phyloP scores from a whole-genome alignment of 305 asterid species.

The Solanum hybrid region DNA sequence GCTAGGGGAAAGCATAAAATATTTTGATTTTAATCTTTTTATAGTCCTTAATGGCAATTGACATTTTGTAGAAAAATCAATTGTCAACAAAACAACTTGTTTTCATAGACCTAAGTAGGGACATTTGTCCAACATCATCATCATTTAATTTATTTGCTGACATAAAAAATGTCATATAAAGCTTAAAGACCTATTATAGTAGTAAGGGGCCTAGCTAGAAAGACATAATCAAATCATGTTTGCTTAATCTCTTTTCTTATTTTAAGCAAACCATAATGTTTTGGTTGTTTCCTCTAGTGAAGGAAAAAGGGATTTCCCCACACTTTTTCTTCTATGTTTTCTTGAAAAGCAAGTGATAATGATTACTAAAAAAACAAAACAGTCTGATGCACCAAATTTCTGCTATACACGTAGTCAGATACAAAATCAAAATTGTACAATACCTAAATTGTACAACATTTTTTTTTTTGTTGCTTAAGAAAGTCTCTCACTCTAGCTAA shows the following conservation, averaged over 20 bases:
- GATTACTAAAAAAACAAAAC: not conserved
- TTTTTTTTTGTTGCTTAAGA: not conserved
- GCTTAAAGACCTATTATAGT: not conserved
- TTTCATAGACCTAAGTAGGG: not conserved
- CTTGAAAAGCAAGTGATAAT: not conserved
- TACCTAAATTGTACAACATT: not conserved
- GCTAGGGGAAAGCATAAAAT: not conserved
- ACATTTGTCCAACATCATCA: conserved; percentile 19
- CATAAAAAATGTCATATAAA: conserved; percentile 18
- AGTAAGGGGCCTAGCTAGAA: conserved; percentile 9
- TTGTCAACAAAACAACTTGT: not conserved
- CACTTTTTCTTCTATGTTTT: not conserved
- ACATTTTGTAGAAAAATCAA: not conserved
- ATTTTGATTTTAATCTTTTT: not conserved
- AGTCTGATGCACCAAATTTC: not conserved
- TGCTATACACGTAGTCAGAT: accelerated
- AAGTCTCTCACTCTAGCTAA: not conserved
- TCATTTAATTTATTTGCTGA: conserved; percentile 26
- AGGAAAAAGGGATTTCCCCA: not conserved
- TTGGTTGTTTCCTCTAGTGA: not conserved
- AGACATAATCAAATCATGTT: conserved; percentile 17
- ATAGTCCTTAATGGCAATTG: not conserved
- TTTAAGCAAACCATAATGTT: conserved; percentile 2
- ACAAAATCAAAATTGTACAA: not conserved
- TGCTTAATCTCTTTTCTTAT: not conserved